Evolutionary conservation across 768 basidiomycete species (phyloP), one percentile per base, ranked within the genome.

Genomic region (Gymnopilus dilepis): DNA sequence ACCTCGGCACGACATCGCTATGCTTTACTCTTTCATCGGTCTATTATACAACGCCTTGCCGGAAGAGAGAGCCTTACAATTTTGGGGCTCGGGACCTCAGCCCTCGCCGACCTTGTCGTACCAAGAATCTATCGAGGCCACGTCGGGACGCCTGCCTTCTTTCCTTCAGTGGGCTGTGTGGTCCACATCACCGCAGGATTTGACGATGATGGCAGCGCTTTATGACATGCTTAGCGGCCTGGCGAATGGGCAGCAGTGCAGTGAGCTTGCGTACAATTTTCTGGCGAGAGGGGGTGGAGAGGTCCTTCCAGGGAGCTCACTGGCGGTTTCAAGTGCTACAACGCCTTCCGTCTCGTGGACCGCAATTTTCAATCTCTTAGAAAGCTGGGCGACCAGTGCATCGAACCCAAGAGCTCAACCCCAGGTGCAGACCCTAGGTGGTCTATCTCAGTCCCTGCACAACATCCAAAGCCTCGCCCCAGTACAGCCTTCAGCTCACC

Each of bases 91-190:
- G 1, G 82, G 84, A 0, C 83, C 82, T 3, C 78, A 70, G 38
- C 82, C 73, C 0, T 74, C 75, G 12, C 75, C 74, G 26, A 71
- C 79, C 12, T 77, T 84, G 3, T 67, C 70, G 11, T 90, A 90
- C 67, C 70, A 86, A 62, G 87, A 91, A 65, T 74, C 76, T 34
- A 67, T 83, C 0, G 92, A 94, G 67, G 79, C 82, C n/a, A 84
- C 82, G 2, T 72, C 72, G n/a, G 76, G 76, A 33, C 69, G 71
- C 45, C 69, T 77, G 41, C 76, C 76, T 6, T 66, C 87, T 1
- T 96, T 97, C 72, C 76, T 97, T 50, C 91, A 94, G 60, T 97
- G 94, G 95, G 92, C 92, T 0, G 86, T 92, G 8, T 91, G 90
- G 90, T 91, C 90, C 0, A 91, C 92, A 0, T 87, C 93, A 58